Evolutionary conservation across 805 yeast genomes (phyloP).

Genomic region (Sugiyamaella floridensis): DNA sequence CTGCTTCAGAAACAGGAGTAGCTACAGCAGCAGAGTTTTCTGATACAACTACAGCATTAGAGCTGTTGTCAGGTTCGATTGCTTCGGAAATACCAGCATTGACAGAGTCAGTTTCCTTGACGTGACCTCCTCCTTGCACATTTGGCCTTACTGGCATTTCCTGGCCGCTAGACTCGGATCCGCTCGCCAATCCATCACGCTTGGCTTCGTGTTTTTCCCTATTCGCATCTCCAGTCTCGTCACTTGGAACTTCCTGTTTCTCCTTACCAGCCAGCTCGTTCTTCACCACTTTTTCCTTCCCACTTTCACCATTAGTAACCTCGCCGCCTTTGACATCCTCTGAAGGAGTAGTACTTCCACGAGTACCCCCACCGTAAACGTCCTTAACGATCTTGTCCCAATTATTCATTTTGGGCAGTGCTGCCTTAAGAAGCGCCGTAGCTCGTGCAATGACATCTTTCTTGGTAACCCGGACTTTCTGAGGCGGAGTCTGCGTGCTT

Average conservation of each 20-base stretch:
- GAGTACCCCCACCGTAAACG: neutral
- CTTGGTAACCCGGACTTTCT: conserved; percentile 37
- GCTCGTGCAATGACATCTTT: conserved; percentile 40
- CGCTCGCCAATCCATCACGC: too few relatives aligned
- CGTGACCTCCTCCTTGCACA: too few relatives aligned
- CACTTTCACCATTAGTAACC: neutral
- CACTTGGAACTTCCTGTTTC: neutral
- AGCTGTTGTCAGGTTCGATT: too few relatives aligned
- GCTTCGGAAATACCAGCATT: too few relatives aligned
- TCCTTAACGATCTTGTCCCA: neutral
- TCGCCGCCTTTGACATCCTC: neutral
- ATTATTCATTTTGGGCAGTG: conserved; percentile 9
- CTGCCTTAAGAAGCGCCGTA: conserved; percentile 21
- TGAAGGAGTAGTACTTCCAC: neutral
- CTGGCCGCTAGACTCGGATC: too few relatives aligned
- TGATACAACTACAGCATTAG: too few relatives aligned
- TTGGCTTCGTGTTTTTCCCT: too few relatives aligned
- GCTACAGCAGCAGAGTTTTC: too few relatives aligned
- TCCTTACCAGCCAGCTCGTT: neutral
- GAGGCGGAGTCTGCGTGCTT: neutral
- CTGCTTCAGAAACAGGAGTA: too few relatives aligned
- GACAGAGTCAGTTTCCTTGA: too few relatives aligned
- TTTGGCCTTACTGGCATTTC: too few relatives aligned
- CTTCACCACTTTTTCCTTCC: neutral
- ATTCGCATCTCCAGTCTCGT: too few relatives aligned